Evolutionary conservation across 2,329 filamentous ascomycete species (phyloP), one percentile per base, ranked within the genome.

Genomic region (Boeremia exigua): DNA sequence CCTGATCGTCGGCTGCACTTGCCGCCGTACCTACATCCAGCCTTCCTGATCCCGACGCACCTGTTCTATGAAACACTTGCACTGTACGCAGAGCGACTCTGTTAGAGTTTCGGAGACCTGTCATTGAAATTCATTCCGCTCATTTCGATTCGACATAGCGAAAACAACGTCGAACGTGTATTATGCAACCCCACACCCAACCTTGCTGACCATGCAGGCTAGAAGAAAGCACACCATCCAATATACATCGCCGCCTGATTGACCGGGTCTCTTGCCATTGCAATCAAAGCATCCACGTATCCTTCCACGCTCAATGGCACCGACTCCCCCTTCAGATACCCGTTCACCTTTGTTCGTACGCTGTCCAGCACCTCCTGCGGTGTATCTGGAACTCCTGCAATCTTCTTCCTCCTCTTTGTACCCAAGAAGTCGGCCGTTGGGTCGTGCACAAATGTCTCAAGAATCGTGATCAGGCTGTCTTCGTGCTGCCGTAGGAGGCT

Each of bases 381-480:
- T 28, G 87, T 90, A 53, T 88, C 86, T 6, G 88, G 86, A 28
- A 89, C 82, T 69, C 83, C 74, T 6, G 73, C 71, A 47, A 80
- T 80, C 45, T 79, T 80, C 63, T 81, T 80, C 69, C 82, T 83
- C 77, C 84, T 77, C 61, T 86, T 87, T 73, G 89, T 92, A 10
- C 68, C 89, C 67, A 97, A 86, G 60, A 98, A 87, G 71, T 99
- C 96, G 11, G 96, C 87, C 12, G 96, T 98, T 0, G 95, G 95
- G 73, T 99, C 95, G 71, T 99, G 93, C 62, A 99, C 85, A 71
- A 99, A 99, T 0, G 95, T 93, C 78, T 99, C 96, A 1, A 99
- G 82, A 45, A 99, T 94, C 0, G 94, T 97, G 88, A 99, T 96
- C 55, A 99, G 81, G 34, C 94, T 96, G 76, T 99, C 96, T 75